Percentiles rank a stretch among this genome's conserved stretches.
Conservation (phyloP, 768 basidiomycete genomes). For the Gymnopilus junonius region DNA sequence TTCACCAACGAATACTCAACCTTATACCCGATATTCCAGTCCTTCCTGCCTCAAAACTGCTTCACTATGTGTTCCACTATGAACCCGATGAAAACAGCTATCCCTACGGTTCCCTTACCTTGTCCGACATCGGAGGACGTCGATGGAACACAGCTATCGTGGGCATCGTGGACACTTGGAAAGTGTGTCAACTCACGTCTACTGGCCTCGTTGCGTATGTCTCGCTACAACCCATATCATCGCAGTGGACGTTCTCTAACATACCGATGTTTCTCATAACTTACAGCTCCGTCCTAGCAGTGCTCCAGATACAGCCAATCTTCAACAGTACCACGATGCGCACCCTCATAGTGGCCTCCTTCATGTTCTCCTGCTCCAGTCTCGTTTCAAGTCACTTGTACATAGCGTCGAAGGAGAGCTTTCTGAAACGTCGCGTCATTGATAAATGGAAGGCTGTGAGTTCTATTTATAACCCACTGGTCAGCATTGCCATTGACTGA, state of each 20-base stretch:
- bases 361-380: neutral
- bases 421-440: neutral
- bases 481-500: no score
- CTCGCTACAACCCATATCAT: neutral
- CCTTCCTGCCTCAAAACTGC: neutral
- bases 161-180: neutral
- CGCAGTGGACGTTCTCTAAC: neutral
- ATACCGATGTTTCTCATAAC: neutral
- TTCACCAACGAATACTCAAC: neutral
- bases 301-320: conserved; percentile 7
- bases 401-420: neutral
- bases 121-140: neutral
- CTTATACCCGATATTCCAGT: neutral
- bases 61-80: neutral
- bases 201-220: conserved; percentile 2
- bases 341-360: neutral
- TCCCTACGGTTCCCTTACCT: neutral
- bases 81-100: neutral
- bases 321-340: neutral
- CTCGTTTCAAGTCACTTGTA: conserved; percentile 1
- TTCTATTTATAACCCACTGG: neutral
- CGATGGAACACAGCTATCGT: neutral
- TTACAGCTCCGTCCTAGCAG: neutral
- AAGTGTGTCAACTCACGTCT: neutral
- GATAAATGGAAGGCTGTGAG: conserved; percentile 3